phyloP scores from a whole-genome alignment of 169 alveolate species.

The Fabrea salina region DNA sequence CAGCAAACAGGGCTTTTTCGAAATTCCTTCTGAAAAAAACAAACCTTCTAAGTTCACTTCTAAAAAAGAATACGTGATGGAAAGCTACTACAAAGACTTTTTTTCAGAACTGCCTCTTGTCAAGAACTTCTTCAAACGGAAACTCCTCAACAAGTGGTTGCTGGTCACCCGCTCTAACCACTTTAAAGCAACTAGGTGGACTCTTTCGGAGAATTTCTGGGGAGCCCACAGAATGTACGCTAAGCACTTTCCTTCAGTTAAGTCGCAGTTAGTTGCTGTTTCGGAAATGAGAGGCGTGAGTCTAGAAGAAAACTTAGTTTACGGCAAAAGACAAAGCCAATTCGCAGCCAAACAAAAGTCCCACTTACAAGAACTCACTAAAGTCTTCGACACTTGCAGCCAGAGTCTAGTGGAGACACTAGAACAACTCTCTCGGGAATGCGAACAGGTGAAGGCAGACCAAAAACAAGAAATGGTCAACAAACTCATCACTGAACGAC shows the following conservation, averaged over 20 bases:
- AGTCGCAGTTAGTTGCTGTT: background rate
- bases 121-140: constrained; percentile 43
- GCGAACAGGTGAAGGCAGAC: background rate
- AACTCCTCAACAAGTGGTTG: constrained; percentile 49
- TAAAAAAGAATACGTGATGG: constrained; percentile 42
- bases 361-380: background rate
- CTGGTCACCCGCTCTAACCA: constrained; percentile 35
- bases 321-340: background rate
- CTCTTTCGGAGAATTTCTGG: constrained; percentile 33
- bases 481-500: constrained; percentile 9
- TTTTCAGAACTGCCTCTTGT: constrained; percentile 45
- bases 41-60: constrained; percentile 52
- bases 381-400: background rate
- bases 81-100: constrained; percentile 40
- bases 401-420: background rate
- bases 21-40: constrained; percentile 48
- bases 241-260: background rate
- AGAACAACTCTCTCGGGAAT: background rate
- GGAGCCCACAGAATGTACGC: background rate
- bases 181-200: constrained; percentile 38
- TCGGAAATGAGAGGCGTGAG: background rate
- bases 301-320: background rate
- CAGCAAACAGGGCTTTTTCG: constrained; percentile 53
- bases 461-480: background rate
- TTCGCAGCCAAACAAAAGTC: background rate